Conservation (phyloP, 2,329 filamentous ascomycete species). For the Trichoderma sp. region DNA sequence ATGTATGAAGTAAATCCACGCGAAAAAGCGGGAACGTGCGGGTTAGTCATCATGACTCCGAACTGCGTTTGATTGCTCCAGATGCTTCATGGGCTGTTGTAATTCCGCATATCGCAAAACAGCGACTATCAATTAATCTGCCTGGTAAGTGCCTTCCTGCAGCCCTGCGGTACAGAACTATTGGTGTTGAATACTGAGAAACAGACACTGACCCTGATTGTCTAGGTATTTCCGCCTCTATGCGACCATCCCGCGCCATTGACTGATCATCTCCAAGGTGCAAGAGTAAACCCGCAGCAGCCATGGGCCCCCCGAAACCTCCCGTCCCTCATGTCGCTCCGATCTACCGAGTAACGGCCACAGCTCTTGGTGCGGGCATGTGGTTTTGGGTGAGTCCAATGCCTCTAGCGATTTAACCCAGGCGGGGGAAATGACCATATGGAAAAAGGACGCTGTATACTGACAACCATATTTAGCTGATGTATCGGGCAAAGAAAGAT, state of each 20-base stretch:
- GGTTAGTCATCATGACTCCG: constrained; percentile 1
- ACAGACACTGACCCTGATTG: background rate
- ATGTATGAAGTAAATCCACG: background rate
- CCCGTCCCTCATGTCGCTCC: constrained; percentile 50
- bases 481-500: constrained; percentile 22
- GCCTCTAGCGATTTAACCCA: background rate
- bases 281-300: constrained; percentile 19
- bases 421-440: background rate
- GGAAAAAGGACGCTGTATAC: background rate
- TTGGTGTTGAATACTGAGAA: background rate
- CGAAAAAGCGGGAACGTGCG: background rate
- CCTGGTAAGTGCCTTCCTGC: background rate
- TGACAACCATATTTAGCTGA: constrained; percentile 11
- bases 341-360: constrained; percentile 82
- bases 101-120: constrained; percentile 6
- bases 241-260: background rate
- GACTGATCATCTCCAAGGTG: constrained; percentile 9
- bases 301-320: constrained; percentile 39
- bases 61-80: background rate
- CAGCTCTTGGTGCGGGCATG: constrained; percentile 71
- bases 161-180: background rate
- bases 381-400: constrained; percentile 21
- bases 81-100: constrained; percentile 1
- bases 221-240: background rate
- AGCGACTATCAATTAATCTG: background rate